These are phyloP conservation scores for Monilinia laxa DNA, from an alignment of 2,329 filamentous ascomycete genomes.

Conservation along the genomic window DNA sequence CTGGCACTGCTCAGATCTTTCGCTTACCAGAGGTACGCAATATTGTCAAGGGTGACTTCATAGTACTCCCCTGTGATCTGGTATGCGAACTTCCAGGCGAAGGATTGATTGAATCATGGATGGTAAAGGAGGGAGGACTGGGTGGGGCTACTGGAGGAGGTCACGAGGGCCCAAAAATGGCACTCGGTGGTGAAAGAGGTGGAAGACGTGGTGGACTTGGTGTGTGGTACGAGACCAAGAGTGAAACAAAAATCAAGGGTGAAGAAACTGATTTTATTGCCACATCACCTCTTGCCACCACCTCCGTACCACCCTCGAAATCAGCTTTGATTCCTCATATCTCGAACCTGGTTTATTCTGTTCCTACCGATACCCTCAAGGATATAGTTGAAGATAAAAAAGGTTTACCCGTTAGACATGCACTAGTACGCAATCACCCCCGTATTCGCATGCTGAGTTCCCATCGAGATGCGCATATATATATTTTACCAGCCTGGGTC, in stretches of 20 bases:
- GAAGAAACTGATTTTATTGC: conserved; percentile 93
- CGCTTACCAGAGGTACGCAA: conserved; percentile 77
- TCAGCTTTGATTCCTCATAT: conserved; percentile 66
- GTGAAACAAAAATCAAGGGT: conserved; percentile 73
- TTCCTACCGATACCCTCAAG: conserved; percentile 85
- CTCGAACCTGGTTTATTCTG: conserved; percentile 79
- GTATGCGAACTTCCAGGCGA: conserved; percentile 87
- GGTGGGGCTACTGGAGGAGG: conserved; percentile 56
- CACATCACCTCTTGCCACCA: conserved; percentile 63
- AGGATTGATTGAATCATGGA: conserved; percentile 84
- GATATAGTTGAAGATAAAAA: conserved; percentile 77
- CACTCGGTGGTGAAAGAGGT: conserved; percentile 54
- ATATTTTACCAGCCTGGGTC: conserved; percentile 90
- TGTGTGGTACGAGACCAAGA: conserved; percentile 88
- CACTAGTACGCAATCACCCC: conserved; percentile 71
- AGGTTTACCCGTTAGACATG: conserved; percentile 70
- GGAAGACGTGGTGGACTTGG: conserved; percentile 76
- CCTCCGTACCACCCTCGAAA: conserved; percentile 57
- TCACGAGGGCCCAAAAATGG: conserved; percentile 47
- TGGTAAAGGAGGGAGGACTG: conserved; percentile 76
- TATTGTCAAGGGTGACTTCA: conserved; percentile 80
- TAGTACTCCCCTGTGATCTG: conserved; percentile 89
- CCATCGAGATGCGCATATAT: conserved; percentile 89
- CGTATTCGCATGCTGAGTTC: conserved; percentile 77
- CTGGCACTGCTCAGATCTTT: conserved; percentile 85